phyloP scores from a whole-genome alignment of 148 eudicot species.

The Oxyria digyna region DNA sequence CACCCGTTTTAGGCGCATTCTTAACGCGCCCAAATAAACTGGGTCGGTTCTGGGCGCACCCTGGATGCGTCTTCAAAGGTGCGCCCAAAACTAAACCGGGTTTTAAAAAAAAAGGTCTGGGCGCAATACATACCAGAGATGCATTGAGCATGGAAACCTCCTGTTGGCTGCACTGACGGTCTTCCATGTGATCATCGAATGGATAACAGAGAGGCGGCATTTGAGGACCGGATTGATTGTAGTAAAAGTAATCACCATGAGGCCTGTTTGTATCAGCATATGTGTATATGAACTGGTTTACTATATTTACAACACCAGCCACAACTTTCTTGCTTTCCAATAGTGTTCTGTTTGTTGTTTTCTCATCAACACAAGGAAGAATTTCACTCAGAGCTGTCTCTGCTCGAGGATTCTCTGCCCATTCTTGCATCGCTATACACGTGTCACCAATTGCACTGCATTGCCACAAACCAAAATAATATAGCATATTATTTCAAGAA shows the following conservation, averaged over 20 bases:
- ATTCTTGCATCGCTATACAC: constrained; percentile 91
- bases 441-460: constrained; percentile 77
- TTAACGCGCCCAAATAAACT: no score
- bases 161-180: constrained; percentile 37
- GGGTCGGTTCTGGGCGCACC: no score
- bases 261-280: constrained; percentile 55
- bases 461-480: background rate
- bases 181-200: constrained; percentile 61
- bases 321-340: constrained; percentile 61
- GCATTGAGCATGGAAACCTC: constrained; percentile 68
- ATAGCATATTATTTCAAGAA: background rate
- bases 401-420: constrained; percentile 88
- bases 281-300: constrained; percentile 58
- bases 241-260: constrained; percentile 37
- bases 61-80: no score
- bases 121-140: constrained; percentile 29
- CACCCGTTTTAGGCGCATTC: no score
- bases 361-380: constrained; percentile 86
- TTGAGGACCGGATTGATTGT: constrained; percentile 80
- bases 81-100: no score
- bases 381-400: constrained; percentile 93
- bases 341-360: constrained; percentile 50
- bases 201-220: constrained; percentile 81
- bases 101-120: no score
- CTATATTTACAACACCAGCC: constrained; percentile 36